Evolutionary conservation across 2,329 filamentous ascomycete species (phyloP).

Genomic region (Exserohilum rostratum): DNA sequence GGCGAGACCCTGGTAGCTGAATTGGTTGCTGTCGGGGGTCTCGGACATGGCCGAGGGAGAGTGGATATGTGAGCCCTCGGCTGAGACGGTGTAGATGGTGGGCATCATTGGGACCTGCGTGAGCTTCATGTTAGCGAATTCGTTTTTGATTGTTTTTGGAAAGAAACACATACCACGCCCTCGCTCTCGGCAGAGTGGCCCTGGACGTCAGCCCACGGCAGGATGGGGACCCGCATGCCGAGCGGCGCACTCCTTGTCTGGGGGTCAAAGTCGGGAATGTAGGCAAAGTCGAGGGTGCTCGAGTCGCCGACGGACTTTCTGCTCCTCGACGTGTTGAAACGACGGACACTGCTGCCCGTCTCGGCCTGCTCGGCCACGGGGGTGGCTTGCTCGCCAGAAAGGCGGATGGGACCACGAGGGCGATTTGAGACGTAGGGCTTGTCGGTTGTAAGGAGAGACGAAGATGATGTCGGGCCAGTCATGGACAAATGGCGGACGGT

Average conservation of each 20-base stretch:
- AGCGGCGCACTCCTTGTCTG: slow-evolving; percentile 47
- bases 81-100: slow-evolving; percentile 61
- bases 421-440: slow-evolving; percentile 51
- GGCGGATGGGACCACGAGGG: slow-evolving; percentile 54
- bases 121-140: neutral
- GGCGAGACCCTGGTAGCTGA: slow-evolving; percentile 63
- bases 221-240: slow-evolving; percentile 57
- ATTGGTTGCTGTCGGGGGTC: slow-evolving; percentile 61
- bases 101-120: slow-evolving; percentile 58
- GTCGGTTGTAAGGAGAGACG: slow-evolving; percentile 57
- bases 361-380: slow-evolving; percentile 41
- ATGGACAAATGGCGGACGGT: slow-evolving; percentile 61
- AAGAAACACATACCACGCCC: slow-evolving; percentile 31
- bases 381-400: slow-evolving; percentile 57
- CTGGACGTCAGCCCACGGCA: slow-evolving; percentile 41
- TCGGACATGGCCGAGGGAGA: slow-evolving; percentile 63
- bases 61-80: slow-evolving; percentile 54
- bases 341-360: slow-evolving; percentile 50
- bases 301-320: slow-evolving; percentile 63
- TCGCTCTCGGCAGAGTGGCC: slow-evolving; percentile 30
- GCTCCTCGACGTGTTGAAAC: slow-evolving; percentile 67
- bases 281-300: slow-evolving; percentile 68
- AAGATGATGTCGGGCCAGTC: slow-evolving; percentile 64
- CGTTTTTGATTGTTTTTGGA: too few species aligned
- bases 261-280: slow-evolving; percentile 60